Base-by-base conservation (phyloP, 2,329 filamentous ascomycete genomes). In the Fusarium virguliforme region DNA sequence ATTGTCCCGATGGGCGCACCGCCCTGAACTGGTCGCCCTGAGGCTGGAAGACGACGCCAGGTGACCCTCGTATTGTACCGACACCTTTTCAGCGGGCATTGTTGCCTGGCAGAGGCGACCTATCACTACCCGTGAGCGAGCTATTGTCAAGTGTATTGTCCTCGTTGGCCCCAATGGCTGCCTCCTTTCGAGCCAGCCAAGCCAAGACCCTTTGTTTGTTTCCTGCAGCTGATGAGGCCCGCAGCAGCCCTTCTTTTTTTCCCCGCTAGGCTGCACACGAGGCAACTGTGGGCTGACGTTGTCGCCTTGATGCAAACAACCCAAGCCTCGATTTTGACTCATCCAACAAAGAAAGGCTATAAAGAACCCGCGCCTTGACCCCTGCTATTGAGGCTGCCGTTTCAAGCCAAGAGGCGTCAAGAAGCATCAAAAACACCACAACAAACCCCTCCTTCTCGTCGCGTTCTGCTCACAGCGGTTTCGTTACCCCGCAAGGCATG, bases 261-360 rank as follows among this genome's bases (percentile, higher is more conserved):
- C 43, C 43, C 43, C 24, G 43, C 43, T 30, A 30, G 43, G 43
- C 43, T 30, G 43, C 43, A 48, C 43, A 48, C 43, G 43, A 48
- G 43, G 43, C 43, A 48, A 28, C 43, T 48, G 24, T 48, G 43
- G 43, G 43, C 43, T 48, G 43, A 48, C 43, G 43, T 48, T 48
- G 43, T 48, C 24, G 13, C 13, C 43, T 13, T 15, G 43, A 48
- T n/a, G 24, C 4, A 30, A 48, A n/a, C 24, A 48, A 46, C 13
- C 18, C 41, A 28, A 22, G 28, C 13, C 41, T 48, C 26, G n/a
- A 24, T 6, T 48, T 24, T 28, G 43, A 28, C 43, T 28, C 43
- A 38, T 48, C 15, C 24, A 48, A 48, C 43, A 30, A n/a, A 48
- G 13, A 48, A 28, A 48, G 43, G 24, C 26, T 48, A 48, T 48